Base-by-base conservation (phyloP, 148 eudicot species). In the Amaranthus palmeri region DNA sequence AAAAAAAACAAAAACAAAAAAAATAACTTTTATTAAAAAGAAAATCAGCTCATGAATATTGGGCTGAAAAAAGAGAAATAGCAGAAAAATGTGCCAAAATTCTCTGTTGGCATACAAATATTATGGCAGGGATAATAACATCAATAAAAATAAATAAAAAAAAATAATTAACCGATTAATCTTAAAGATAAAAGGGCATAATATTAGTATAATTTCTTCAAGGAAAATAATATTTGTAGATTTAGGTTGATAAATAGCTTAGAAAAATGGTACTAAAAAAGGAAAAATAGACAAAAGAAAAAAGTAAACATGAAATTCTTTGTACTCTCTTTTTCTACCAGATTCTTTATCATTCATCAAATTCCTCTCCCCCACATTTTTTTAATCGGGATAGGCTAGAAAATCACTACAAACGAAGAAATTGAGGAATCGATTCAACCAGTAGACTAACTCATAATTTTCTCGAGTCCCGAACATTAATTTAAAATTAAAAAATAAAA, bases 181-280 rank as follows among this genome's bases (percentile, higher is more conserved):
- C 9, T 18, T 5, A 53, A n/a, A 42, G 3, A 0, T 3, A 50
- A 15, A 36, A 36, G 25, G 7, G 58, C 43, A 67, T 0, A 67
- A 67, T 74, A 67, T 57, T 65, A 25, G 15, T 56, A 71, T 55
- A 36, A 55, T 15, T 51, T 55, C 48, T 46, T 54, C 42, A 11
- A 63, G 17, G 4, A 53, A 52, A 15, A n/a, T 41, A 11, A 11
- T 25, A 11, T 73, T 64, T 10, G 4, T 3, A 45, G 52, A 43
- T 54, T 25, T 36, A 54, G 10, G 5, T 18, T 15, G 2, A 40
- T 25, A 13, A 62, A 58, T 25, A 2, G 61, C 61, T 18, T 62
- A 25, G 36, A 25, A 25, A 25, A 25, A 25, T 25, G 36, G 36
- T 25, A 25, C 25, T 13, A 18, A 57, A 17, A 53, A 54, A 12